Base-by-base conservation (phyloP, 257 asterid species). In the Agastache rugosa region DNA sequence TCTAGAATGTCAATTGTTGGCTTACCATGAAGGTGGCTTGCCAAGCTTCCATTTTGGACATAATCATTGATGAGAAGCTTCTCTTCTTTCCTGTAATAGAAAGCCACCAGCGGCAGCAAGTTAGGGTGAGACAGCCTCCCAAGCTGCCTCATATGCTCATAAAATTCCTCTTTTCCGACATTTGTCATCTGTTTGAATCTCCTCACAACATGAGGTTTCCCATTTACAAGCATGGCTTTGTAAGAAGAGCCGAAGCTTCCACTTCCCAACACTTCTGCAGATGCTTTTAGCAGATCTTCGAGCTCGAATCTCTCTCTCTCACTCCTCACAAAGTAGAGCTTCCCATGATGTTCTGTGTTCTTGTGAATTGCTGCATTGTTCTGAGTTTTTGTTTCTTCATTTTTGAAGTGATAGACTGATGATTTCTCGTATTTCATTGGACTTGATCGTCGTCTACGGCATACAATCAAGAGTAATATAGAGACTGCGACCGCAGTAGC, bases 191-290 rank as follows among this genome's bases (percentile, higher is more conserved):
- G 80, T 16, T 73, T 78, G 72, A 89, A 91, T 64, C 96, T 78
- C 76, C 83, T 83, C 34, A 91, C 97, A 11, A 83, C 97, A 44
- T 87, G 55, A 0, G 75, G 59, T 14, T 45, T 62, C 0, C 91
- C 96, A 35, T 68, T 69, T 1, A 51, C 31, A 56, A 91, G 73
- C 63, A 79, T 78, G 0, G 96, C 96, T 65, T 87, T 91, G 71
- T 91, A 91, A 54, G 93, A 83, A 47, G 93, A 87, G 0, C 97
- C 97, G 39, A 87, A 84, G 82, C 84, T 84, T 47, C 92, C 97
- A 69, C 89, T 86, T 1, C 96, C 97, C 69, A 91, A 63, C 0
- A 86, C 88, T 50, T 89, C 83, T 14, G 97, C 92, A 12, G 96
- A 85, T 11, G 96, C 96, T 72, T 80, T 81, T 3, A 91, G 77